A percentile compares a stretch with the other conserved stretches of the same genome.
These are phyloP conservation scores for Stachybotrys echinatus DNA, from an alignment of 2,329 filamentous ascomycete genomes.

Conservation along the genomic window DNA sequence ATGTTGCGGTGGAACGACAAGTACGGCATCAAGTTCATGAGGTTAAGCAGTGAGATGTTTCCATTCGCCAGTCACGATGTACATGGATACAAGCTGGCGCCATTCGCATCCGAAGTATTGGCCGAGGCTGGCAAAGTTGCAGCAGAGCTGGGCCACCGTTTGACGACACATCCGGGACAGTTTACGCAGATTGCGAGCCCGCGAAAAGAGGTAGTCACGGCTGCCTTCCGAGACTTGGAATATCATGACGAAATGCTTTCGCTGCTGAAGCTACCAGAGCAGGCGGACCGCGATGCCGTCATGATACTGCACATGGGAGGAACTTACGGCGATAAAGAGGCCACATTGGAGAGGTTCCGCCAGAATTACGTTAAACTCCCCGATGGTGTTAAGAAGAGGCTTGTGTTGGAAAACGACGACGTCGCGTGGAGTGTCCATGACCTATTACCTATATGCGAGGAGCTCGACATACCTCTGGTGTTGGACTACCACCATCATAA, in stretches of 20 bases:
- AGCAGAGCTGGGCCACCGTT: conserved; percentile 71
- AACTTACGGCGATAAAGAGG: conserved; percentile 78
- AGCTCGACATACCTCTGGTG: conserved; percentile 88
- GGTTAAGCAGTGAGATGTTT: conserved; percentile 93
- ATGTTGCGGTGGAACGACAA: conserved; percentile 89
- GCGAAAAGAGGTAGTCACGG: conserved; percentile 67
- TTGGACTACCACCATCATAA: conserved; percentile 96
- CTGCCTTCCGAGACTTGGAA: conserved; percentile 73
- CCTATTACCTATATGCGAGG: conserved; percentile 81
- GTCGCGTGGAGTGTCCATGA: conserved; percentile 92
- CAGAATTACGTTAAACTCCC: conserved; percentile 66
- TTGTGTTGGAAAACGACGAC: conserved; percentile 94
- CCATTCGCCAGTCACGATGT: conserved; percentile 87
- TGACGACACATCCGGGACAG: conserved; percentile 88
- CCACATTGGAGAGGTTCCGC: conserved; percentile 72
- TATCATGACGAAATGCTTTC: conserved; percentile 85
- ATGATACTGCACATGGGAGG: conserved; percentile 96
- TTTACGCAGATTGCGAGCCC: conserved; percentile 91
- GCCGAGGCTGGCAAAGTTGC: conserved; percentile 73
- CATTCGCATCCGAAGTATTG: conserved; percentile 75
- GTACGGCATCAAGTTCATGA: conserved; percentile 88
- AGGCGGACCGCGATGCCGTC: conserved; percentile 78
- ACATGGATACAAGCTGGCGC: conserved; percentile 78
- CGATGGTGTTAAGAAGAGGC: conserved; percentile 65
- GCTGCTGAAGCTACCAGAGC: conserved; percentile 69